These are phyloP conservation scores for Nakazawaea pomicola DNA, from an alignment of 805 yeast species.

Conservation along the genomic window DNA sequence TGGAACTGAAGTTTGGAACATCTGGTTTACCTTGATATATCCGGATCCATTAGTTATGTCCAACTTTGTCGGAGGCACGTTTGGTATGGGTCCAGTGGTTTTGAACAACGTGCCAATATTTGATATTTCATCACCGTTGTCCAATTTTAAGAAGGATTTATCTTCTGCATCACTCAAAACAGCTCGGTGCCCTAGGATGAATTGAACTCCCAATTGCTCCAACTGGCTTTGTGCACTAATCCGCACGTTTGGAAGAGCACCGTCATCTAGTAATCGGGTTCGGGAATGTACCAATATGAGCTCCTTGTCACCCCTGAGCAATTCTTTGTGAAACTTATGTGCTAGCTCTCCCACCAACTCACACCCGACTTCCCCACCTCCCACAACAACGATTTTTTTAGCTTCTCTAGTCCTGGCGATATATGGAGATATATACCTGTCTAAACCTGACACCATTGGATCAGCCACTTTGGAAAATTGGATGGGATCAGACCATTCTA, in stretches of 20 bases:
- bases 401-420: constrained; percentile 17
- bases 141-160: neutral
- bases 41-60: constrained; percentile 15
- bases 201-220: constrained; percentile 14
- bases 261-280: constrained; percentile 12
- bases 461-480: constrained; percentile 7
- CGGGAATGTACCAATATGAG: constrained; percentile 22
- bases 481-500: constrained; percentile 25
- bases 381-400: constrained; percentile 24
- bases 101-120: constrained; percentile 18
- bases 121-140: constrained; percentile 6
- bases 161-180: constrained; percentile 7
- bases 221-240: constrained; percentile 6
- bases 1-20: constrained; percentile 6
- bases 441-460: constrained; percentile 11
- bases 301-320: constrained; percentile 17
- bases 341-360: constrained; percentile 30
- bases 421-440: constrained; percentile 15
- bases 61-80: constrained; percentile 18
- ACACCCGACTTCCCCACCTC: constrained; percentile 28
- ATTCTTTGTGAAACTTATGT: constrained; percentile 15
- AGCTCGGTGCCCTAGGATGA: constrained; percentile 14
- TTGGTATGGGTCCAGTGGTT: constrained; percentile 18
- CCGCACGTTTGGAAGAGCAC: constrained; percentile 7
- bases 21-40: constrained; percentile 12